Percentiles rank a stretch among this genome's conserved stretches.
Evolutionary conservation across 352 stramenopile species (phyloP).

Genomic region (Pythium periplocum): DNA sequence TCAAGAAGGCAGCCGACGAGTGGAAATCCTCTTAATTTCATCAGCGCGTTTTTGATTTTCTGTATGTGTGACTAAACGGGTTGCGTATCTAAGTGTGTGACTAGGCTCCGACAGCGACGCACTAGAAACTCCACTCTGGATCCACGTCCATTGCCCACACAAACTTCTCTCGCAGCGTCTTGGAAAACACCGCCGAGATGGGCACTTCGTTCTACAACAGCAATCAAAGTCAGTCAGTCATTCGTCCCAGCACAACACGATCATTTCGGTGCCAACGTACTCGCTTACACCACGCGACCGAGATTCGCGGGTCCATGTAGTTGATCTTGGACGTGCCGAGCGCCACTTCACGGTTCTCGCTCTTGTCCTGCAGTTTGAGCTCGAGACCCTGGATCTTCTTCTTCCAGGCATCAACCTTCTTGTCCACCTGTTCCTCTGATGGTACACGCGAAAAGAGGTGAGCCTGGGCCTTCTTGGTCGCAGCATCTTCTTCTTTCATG

Average conservation of each 20-base stretch:
- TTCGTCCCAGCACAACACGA: neutral
- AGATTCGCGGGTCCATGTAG: constrained; percentile 99
- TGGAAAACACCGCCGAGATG: constrained; percentile 98
- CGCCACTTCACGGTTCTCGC: constrained; percentile 99
- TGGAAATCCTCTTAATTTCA: constrained; percentile 23
- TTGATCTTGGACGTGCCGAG: constrained; percentile 99
- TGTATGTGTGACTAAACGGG: too few species aligned
- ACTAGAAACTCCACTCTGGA: constrained; percentile 94
- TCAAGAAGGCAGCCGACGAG: constrained; percentile 65
- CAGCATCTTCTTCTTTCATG: constrained; percentile 76
- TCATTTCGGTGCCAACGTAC: constrained; percentile 89
- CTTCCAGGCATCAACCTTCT: constrained; percentile 92
- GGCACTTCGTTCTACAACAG: constrained; percentile 89
- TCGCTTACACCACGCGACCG: constrained; percentile 98
- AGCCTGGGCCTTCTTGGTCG: constrained; percentile 89
- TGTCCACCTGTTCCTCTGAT: constrained; percentile 90
- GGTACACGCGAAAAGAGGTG: constrained; percentile 94
- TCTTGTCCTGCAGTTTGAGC: constrained; percentile 96
- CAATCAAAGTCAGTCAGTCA: constrained; percentile 4
- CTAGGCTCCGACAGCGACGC: too few species aligned
- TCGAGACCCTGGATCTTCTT: constrained; percentile 91
- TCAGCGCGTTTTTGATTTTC: too few species aligned
- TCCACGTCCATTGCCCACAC: constrained; percentile 99
- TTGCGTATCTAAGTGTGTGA: too few species aligned
- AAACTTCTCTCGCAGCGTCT: constrained; percentile 98